Percentiles rank a stretch among this genome's conserved stretches.
Evolutionary conservation across 495 filamentous ascomycete genomes (phyloP).

Genomic region (Hyaloscypha bicolor): DNA sequence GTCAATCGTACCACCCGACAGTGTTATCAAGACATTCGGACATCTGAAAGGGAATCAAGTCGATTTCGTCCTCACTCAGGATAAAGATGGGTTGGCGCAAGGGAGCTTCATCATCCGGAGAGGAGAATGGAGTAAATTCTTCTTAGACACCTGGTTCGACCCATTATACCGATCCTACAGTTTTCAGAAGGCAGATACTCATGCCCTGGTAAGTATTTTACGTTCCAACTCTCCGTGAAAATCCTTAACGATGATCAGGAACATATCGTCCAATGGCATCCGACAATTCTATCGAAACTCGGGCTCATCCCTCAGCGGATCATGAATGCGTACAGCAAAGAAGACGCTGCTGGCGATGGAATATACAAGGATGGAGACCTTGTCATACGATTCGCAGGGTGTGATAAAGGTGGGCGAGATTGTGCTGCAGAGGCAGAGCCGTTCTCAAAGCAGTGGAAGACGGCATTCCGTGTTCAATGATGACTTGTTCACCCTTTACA

Average conservation of each 20-base stretch:
- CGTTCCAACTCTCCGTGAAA: background rate
- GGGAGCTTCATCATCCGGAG: conserved; percentile 78
- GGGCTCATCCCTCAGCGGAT: conserved; percentile 81
- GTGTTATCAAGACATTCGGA: conserved; percentile 92
- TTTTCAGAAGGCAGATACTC: conserved; percentile 90
- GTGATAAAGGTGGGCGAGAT: conserved; percentile 56
- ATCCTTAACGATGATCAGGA: conserved; percentile 52
- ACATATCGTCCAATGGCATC: conserved; percentile 96
- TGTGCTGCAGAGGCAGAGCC: conserved; percentile 68
- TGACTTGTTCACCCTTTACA: background rate
- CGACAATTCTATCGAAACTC: conserved; percentile 89
- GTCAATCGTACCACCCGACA: conserved; percentile 90
- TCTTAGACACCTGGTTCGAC: conserved; percentile 96
- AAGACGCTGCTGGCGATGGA: conserved; percentile 39
- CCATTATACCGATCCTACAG: conserved; percentile 91
- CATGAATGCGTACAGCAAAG: conserved; percentile 71
- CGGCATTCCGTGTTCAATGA: conserved; percentile 36
- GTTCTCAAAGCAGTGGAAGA: conserved; percentile 50
- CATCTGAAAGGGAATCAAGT: conserved; percentile 76
- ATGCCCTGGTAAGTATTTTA: conserved; percentile 74
- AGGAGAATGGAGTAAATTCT: conserved; percentile 89
- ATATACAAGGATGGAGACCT: conserved; percentile 87
- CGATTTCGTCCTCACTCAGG: conserved; percentile 84
- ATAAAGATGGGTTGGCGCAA: conserved; percentile 74
- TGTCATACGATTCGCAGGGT: conserved; percentile 72